These are phyloP conservation scores for Diaporthe citri DNA, from an alignment of 2,329 filamentous ascomycete species.

Conservation along the genomic window DNA sequence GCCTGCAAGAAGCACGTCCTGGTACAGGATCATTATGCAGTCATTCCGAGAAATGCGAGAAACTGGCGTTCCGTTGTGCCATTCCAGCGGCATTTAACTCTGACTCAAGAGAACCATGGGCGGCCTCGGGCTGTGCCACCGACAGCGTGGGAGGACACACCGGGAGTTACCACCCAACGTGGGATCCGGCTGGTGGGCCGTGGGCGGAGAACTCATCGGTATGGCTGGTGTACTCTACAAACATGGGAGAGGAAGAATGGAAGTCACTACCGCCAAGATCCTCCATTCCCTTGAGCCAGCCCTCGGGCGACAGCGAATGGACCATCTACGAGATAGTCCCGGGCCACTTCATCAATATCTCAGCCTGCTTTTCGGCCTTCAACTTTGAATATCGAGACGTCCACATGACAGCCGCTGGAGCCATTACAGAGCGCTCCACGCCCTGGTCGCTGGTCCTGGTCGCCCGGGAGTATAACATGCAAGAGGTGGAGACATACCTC, in stretches of 20 bases:
- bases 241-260: not conserved
- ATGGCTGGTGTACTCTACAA: conserved; percentile 13
- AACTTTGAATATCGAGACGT: conserved; percentile 8
- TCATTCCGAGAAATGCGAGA: not conserved
- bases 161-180: too few species aligned
- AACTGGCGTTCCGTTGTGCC: not conserved
- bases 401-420: not conserved
- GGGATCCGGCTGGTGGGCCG: conserved; percentile 1
- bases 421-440: not conserved
- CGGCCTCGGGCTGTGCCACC: not conserved
- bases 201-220: conserved; percentile 26
- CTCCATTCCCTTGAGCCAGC: not conserved
- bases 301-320: conserved; percentile 3
- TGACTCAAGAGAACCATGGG: too few species aligned
- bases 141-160: conserved; percentile 13
- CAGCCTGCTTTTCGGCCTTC: conserved; percentile 4
- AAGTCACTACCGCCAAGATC: not conserved
- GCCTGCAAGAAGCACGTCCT: conserved; percentile 11
- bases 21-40: not conserved
- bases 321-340: conserved; percentile 4
- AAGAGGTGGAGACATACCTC: not conserved
- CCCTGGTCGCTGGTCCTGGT: conserved; percentile 9
- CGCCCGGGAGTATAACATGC: too few species aligned
- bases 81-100: not conserved
- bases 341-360: conserved; percentile 12